Evolutionary conservation across 495 filamentous ascomycete species (phyloP).

Genomic region (Aspergillus indologenus): DNA sequence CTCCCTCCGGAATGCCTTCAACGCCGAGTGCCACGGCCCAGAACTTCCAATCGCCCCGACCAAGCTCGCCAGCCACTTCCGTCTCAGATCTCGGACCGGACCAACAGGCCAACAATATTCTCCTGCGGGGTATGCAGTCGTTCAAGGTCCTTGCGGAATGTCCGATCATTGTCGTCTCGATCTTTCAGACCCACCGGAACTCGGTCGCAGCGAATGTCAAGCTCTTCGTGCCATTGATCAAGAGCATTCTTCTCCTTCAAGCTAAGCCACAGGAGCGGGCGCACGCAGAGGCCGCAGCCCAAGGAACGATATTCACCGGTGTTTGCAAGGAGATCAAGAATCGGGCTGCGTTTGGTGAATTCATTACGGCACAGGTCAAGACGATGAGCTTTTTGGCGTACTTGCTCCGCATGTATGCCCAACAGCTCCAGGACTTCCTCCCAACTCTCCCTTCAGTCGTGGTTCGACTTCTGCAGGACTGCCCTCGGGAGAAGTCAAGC

Average conservation of each 20-base stretch:
- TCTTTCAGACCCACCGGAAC: slow-evolving; percentile 86
- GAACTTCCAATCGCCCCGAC: slow-evolving; percentile 80
- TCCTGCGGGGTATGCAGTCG: slow-evolving; percentile 92
- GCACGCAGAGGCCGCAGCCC: slow-evolving; percentile 73
- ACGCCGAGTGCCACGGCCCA: slow-evolving; percentile 71
- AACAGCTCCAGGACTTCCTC: slow-evolving; percentile 86
- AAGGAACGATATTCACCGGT: slow-evolving; percentile 80
- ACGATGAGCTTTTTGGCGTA: slow-evolving; percentile 99
- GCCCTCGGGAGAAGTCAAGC: slow-evolving; percentile 87
- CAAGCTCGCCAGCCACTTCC: slow-evolving; percentile 82
- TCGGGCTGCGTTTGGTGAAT: slow-evolving; percentile 90
- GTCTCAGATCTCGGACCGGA: slow-evolving; percentile 72
- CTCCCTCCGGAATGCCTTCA: slow-evolving; percentile 65
- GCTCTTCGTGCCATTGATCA: slow-evolving; percentile 89
- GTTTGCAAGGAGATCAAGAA: slow-evolving; percentile 94
- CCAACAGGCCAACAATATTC: slow-evolving; percentile 73
- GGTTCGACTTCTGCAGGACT: slow-evolving; percentile 88
- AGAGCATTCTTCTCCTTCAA: slow-evolving; percentile 82
- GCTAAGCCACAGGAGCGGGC: slow-evolving; percentile 92
- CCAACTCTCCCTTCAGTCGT: slow-evolving; percentile 85
- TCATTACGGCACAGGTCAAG: slow-evolving; percentile 97
- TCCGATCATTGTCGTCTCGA: slow-evolving; percentile 97
- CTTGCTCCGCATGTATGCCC: slow-evolving; percentile 80
- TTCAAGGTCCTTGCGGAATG: slow-evolving; percentile 98
- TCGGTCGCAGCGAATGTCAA: slow-evolving; percentile 83